Percentiles rank a stretch among this genome's conserved stretches.
Evolutionary conservation across 148 eudicot genomes (phyloP).

Genomic region (Rhododendron molle): DNA sequence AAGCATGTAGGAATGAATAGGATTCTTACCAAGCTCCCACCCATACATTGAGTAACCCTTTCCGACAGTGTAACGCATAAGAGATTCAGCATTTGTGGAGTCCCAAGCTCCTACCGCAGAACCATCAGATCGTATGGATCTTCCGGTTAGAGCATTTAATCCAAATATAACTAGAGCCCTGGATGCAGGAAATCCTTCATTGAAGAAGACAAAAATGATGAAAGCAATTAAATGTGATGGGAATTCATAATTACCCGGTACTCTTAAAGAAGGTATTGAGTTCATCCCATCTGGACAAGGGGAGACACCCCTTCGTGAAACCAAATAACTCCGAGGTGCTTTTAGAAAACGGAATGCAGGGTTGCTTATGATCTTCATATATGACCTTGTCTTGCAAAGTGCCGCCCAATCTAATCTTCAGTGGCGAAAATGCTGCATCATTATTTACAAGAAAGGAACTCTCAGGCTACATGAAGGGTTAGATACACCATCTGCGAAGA

Average conservation of each 20-base stretch:
- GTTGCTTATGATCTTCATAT: constrained; percentile 41
- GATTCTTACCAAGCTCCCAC: constrained; percentile 79
- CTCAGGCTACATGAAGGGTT: neutral
- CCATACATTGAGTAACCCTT: constrained; percentile 63
- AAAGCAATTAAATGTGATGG: neutral
- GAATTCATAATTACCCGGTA: constrained; percentile 43
- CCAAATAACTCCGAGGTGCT: constrained; percentile 53
- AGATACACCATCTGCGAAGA: neutral
- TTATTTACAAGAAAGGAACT: neutral
- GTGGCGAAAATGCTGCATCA: constrained; percentile 81
- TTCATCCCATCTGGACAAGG: constrained; percentile 83
- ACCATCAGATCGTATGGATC: constrained; percentile 34
- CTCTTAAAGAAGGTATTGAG: constrained; percentile 58
- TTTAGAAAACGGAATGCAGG: constrained; percentile 50
- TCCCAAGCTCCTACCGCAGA: constrained; percentile 74
- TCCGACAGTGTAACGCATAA: constrained; percentile 63
- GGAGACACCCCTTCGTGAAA: constrained; percentile 71
- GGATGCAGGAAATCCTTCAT: constrained; percentile 1
- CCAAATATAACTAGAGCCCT: constrained; percentile 78
- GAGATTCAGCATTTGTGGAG: constrained; percentile 64
- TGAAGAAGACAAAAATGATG: neutral
- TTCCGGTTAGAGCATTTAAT: constrained; percentile 80
- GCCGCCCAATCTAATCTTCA: constrained; percentile 89
- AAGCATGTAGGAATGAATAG: neutral
- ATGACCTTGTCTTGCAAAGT: constrained; percentile 74